Base-by-base conservation (phyloP, 2,329 filamentous ascomycete species). In the Helotiales sp. region DNA sequence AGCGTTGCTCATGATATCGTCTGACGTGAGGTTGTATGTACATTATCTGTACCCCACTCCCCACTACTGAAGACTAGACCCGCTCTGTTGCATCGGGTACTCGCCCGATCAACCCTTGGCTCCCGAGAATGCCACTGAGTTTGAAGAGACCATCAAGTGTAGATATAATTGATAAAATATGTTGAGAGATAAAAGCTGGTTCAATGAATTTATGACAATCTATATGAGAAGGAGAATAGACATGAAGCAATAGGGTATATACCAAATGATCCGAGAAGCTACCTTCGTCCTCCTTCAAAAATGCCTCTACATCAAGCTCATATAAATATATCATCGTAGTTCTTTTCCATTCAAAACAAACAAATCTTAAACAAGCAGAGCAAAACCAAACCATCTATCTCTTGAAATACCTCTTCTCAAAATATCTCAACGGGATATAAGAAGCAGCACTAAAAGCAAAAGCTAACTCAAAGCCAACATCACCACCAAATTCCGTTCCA, bases 401-500 rank as follows among this genome's bases (percentile, higher is more conserved):
- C 51, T 69, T 69, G 56, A 78, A 77, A 29, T 73, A 66, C 38
- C 60, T 70, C 67, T 73, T 75, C 68, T 79, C 77, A 12, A 75
- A 61, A 50, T 55, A 66, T 57, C 69, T 65, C 52, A 86, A 64
- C 1, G 75, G 66, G 47, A 77, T 66, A 71, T 87, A 89, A 1
- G 74, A 73, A 1, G 79, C 63, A 6, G 79, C 73, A 1, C 82
- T 71, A 65, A 90, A 87, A 1, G 75, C 78, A 69, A 90, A 89
- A 0, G 79, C 87, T 48, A 89, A 70, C 70, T 89, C 87, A 63
- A 90, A 85, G 3, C 83, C 84, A 40, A 86, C 72, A 72, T 87
- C 84, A 25, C 82, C 84, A 42, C 76, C 76, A 58, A 58, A 74
- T 1, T 66, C 67, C 4, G 61, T 52, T 15, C 69, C 69, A 48